Conservation (phyloP, 1,284 basidiomycete species). For the Mixia osmundae region DNA sequence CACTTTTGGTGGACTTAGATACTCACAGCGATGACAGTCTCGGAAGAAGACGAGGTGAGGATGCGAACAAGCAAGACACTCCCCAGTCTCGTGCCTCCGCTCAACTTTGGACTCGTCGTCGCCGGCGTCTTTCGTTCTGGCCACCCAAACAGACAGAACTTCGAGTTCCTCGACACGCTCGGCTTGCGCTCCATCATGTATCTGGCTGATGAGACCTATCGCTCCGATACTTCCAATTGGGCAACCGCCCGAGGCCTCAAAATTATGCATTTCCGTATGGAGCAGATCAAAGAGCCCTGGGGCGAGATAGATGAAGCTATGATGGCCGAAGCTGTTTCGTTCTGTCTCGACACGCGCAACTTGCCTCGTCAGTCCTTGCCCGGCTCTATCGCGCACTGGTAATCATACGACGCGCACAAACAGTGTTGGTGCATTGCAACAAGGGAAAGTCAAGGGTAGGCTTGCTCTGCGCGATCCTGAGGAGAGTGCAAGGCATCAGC, state of each 20-base stretch:
- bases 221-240: conserved; percentile 6
- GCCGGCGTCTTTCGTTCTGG: conserved; percentile 28
- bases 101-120: conserved; percentile 27
- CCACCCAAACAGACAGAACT: conserved; percentile 31
- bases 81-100: conserved; percentile 22
- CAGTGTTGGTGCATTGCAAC: conserved; percentile 5
- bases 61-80: not conserved
- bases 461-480: conserved; percentile 4
- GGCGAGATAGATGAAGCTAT: not conserved
- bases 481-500: conserved; percentile 5
- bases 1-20: no score
- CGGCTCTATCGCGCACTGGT: not conserved
- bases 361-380: not conserved
- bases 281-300: conserved; percentile 6
- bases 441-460: conserved; percentile 3
- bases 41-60: no score
- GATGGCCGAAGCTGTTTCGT: conserved; percentile 5
- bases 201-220: conserved; percentile 5
- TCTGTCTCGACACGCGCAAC: not conserved
- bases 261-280: conserved; percentile 4
- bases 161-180: conserved; percentile 29
- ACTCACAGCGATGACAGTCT: no score
- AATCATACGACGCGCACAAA: not conserved
- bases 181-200: conserved; percentile 29
- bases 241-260: conserved; percentile 2